These are phyloP conservation scores for Geranium incanum DNA, from an alignment of 441 rosid species.

Conservation along the genomic window DNA sequence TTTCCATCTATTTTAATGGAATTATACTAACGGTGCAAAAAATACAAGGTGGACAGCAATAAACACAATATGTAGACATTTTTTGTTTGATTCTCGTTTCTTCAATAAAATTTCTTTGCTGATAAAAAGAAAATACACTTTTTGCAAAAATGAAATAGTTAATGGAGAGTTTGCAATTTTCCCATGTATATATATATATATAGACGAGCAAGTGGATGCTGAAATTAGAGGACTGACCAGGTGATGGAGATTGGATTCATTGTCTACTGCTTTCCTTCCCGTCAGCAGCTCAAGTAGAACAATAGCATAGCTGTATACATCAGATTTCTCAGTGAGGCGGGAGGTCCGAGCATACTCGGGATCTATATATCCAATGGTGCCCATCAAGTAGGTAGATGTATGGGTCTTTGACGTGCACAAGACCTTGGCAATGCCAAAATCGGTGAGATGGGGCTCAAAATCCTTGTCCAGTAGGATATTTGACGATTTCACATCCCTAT, in stretches of 20 bases:
- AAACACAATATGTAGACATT: too few relatives aligned
- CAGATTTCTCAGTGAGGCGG: constrained; percentile 83
- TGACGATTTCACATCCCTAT: constrained; percentile 87
- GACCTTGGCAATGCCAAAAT: constrained; percentile 93
- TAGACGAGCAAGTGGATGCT: neutral
- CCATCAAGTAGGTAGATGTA: constrained; percentile 81
- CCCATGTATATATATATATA: neutral
- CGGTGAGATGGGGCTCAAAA: constrained; percentile 86
- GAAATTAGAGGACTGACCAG: constrained; percentile 42
- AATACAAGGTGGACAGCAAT: too few relatives aligned
- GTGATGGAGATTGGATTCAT: constrained; percentile 86
- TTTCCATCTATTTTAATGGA: too few relatives aligned
- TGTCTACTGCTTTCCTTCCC: constrained; percentile 83
- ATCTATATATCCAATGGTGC: constrained; percentile 91
- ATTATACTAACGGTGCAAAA: too few relatives aligned
- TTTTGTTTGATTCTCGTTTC: too few relatives aligned
- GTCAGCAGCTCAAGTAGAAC: constrained; percentile 92
- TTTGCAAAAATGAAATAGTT: too few relatives aligned
- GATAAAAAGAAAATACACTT: too few relatives aligned
- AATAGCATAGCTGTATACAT: constrained; percentile 85
- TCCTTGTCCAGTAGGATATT: constrained; percentile 86
- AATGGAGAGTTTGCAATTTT: too few relatives aligned
- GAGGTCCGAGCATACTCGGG: constrained; percentile 98
- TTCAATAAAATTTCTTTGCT: too few relatives aligned
- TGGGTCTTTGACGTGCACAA: constrained; percentile 70